Evolutionary conservation across 169 alveolate species (phyloP).

Genomic region (Plasmodium knowlesi): DNA sequence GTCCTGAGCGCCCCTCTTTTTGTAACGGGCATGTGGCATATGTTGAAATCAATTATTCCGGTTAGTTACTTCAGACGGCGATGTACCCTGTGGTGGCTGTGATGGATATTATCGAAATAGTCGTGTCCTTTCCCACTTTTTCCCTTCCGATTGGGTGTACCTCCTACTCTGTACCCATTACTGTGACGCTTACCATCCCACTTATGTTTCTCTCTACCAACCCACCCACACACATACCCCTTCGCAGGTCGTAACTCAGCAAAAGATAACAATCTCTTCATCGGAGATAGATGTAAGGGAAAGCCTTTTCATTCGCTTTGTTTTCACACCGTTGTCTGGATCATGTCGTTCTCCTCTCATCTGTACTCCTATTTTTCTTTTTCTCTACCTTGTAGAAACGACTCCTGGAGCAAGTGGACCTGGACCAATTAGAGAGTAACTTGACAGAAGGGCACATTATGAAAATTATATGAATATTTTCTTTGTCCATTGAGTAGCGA

Average conservation of each 20-base stretch:
- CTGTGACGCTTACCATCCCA: not conserved
- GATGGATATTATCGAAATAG: not conserved
- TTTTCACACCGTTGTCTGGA: no score
- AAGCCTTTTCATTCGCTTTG: not conserved
- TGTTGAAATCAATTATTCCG: conserved; percentile 54
- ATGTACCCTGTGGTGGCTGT: not conserved
- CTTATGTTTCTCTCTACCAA: not conserved
- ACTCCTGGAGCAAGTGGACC: conserved; percentile 50
- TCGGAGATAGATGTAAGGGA: conserved; percentile 30
- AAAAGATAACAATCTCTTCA: conserved; percentile 48
- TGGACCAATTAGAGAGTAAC: conserved; percentile 50
- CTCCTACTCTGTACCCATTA: no score
- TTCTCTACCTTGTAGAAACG: conserved; percentile 3
- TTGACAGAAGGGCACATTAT: not conserved
- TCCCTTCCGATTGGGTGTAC: no score
- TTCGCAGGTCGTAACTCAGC: conserved; percentile 42
- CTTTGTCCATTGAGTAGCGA: not conserved
- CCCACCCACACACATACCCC: not conserved
- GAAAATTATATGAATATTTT: not conserved
- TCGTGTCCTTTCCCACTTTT: not conserved
- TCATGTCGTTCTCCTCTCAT: not conserved
- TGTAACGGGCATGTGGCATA: conserved; percentile 65
- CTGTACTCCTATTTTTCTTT: not conserved
- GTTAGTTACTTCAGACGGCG: not conserved
- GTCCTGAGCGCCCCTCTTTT: conserved; percentile 52